phyloP scores from a whole-genome alignment of 805 yeast genomes.

The Cyberlindnera euphorbiiphila region DNA sequence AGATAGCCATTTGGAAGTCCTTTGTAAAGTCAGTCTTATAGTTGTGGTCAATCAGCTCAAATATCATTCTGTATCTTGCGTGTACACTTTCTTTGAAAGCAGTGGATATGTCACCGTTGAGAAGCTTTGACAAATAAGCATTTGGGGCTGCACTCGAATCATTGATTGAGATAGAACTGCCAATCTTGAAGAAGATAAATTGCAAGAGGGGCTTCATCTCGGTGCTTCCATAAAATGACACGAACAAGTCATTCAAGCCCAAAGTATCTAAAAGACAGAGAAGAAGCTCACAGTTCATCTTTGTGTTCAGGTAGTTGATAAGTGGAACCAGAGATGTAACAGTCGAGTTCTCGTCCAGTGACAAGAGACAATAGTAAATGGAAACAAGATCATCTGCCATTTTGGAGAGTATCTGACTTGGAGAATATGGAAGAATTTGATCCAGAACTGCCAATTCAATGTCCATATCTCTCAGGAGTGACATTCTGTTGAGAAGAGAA shows the following conservation, averaged over 20 bases:
- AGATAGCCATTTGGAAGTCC: conserved; percentile 18
- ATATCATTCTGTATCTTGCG: conserved; percentile 23
- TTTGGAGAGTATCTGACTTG: conserved; percentile 11
- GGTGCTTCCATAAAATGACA: conserved; percentile 4
- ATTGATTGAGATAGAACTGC: background rate
- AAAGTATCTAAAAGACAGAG: conserved; percentile 11
- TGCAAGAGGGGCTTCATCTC: conserved; percentile 5
- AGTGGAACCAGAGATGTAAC: conserved; percentile 6
- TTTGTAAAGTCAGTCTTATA: conserved; percentile 16
- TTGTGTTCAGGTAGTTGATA: conserved; percentile 6
- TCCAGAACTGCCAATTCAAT: conserved; percentile 12
- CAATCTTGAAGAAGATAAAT: conserved; percentile 17
- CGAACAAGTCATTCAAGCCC: conserved; percentile 6
- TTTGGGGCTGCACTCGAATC: background rate
- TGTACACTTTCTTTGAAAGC: conserved; percentile 17
- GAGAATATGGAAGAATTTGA: conserved; percentile 18
- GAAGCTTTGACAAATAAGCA: conserved; percentile 3
- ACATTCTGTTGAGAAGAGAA: conserved; percentile 19
- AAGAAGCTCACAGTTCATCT: conserved; percentile 14
- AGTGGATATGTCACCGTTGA: conserved; percentile 15
- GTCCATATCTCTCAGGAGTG: conserved; percentile 4
- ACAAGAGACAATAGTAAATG: conserved; percentile 5
- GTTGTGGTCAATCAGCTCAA: conserved; percentile 28
- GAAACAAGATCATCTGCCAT: conserved; percentile 12
- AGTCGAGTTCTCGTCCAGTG: conserved; percentile 1